Conservation (phyloP, 306 rosid species). For the Cicer bijugum region DNA sequence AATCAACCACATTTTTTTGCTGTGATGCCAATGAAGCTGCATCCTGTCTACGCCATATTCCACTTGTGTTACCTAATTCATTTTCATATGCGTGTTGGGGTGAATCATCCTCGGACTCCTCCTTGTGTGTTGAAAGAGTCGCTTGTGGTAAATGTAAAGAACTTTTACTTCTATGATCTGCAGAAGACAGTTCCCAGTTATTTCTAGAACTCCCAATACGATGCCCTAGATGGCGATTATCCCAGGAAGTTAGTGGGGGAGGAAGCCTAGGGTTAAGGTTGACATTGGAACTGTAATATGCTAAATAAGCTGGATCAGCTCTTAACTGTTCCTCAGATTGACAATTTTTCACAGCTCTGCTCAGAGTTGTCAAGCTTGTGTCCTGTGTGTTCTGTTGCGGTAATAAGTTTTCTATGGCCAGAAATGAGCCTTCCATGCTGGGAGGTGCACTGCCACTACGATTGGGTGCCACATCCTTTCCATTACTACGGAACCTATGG, state of each 20-base stretch:
- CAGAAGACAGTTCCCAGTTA: constrained; percentile 52
- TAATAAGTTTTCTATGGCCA: constrained; percentile 58
- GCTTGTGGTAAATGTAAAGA: constrained; percentile 60
- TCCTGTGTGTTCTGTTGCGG: constrained; percentile 50
- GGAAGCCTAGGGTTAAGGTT: constrained; percentile 75
- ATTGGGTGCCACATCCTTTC: constrained; percentile 61
- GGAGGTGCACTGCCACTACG: constrained; percentile 90
- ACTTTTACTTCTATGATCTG: constrained; percentile 61
- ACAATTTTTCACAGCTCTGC: constrained; percentile 54
- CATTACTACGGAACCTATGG: constrained; percentile 52
- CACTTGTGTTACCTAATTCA: constrained; percentile 47
- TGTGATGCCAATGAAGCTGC: constrained; percentile 47
- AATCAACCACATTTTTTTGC: constrained; percentile 55
- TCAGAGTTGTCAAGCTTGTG: constrained; percentile 53
- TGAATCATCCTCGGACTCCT: constrained; percentile 66
- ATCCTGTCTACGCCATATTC: constrained; percentile 48
- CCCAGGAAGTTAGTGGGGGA: constrained; percentile 66
- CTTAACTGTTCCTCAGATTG: constrained; percentile 58
- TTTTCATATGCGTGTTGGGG: constrained; percentile 55
- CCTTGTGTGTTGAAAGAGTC: constrained; percentile 69
- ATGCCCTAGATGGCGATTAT: constrained; percentile 56
- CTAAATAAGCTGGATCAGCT: constrained; percentile 62
- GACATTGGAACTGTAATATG: constrained; percentile 60
- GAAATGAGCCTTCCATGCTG: constrained; percentile 75
- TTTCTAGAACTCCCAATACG: constrained; percentile 59